phyloP scores from a whole-genome alignment of 2,329 filamentous ascomycete species.

The Ophiostoma ips region DNA sequence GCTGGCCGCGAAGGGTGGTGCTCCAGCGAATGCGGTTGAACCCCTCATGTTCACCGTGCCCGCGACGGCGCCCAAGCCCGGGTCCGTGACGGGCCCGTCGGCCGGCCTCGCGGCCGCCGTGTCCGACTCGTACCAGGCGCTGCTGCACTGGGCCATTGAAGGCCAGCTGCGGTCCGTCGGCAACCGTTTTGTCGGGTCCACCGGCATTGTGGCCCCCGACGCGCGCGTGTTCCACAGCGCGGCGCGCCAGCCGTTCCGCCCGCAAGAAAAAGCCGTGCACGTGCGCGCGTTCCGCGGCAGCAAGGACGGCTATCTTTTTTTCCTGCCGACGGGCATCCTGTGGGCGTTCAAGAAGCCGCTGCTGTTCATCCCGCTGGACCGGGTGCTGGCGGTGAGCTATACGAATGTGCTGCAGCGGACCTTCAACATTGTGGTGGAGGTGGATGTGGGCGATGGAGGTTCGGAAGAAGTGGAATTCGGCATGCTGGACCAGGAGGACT shows the following conservation, averaged over 20 bases:
- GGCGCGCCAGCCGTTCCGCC: slow-evolving; percentile 42
- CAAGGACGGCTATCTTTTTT: slow-evolving; percentile 56
- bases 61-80: slow-evolving; percentile 44
- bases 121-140: slow-evolving; percentile 42
- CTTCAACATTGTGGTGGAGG: slow-evolving; percentile 53
- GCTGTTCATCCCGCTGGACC: slow-evolving; percentile 46
- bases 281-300: slow-evolving; percentile 52
- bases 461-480: slow-evolving; percentile 51
- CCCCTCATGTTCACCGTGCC: slow-evolving; percentile 53
- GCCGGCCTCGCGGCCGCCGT: slow-evolving; percentile 36
- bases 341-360: slow-evolving; percentile 61
- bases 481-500: slow-evolving; percentile 59
- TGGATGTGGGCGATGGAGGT: slow-evolving; percentile 31
- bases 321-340: slow-evolving; percentile 50
- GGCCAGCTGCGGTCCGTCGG: slow-evolving; percentile 35
- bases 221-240: slow-evolving; percentile 43
- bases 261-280: slow-evolving; percentile 49
- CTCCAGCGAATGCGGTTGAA: slow-evolving; percentile 33
- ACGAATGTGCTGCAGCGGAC: slow-evolving; percentile 54
- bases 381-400: slow-evolving; percentile 50
- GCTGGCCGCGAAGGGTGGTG: too few relatives aligned
- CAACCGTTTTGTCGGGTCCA: slow-evolving; percentile 27
- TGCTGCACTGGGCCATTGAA: slow-evolving; percentile 48
- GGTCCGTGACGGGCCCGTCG: slow-evolving; percentile 37
- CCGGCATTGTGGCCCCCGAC: slow-evolving; percentile 39